Conservation (phyloP, 2,329 filamentous ascomycete species). For the Boeremia exigua region DNA sequence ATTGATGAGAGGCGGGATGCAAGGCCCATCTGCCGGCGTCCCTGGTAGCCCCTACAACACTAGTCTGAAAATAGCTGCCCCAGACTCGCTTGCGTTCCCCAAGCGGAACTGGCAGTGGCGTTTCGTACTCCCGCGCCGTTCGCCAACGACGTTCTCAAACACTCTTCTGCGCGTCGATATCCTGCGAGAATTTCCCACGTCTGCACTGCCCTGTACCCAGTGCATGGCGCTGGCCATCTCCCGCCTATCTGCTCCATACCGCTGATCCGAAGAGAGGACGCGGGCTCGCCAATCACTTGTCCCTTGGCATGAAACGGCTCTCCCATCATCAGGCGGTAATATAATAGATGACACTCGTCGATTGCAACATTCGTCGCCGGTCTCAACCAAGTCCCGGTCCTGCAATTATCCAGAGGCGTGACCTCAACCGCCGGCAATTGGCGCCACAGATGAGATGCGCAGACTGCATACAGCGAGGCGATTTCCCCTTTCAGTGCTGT, state of each 20-base stretch:
- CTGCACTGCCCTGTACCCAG: slow-evolving; percentile 13
- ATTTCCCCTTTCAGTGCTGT: slow-evolving; percentile 1
- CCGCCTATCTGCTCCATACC: slow-evolving; percentile 25
- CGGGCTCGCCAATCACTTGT: slow-evolving; percentile 25
- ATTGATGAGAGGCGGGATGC: slow-evolving; percentile 45
- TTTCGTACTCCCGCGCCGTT: slow-evolving; percentile 17
- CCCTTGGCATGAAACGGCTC: slow-evolving; percentile 32
- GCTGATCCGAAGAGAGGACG: slow-evolving; percentile 26
- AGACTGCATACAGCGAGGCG: slow-evolving; percentile 3
- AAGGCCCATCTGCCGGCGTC: slow-evolving; percentile 35
- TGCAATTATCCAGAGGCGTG: slow-evolving; percentile 30
- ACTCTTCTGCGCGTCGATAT: slow-evolving; percentile 28
- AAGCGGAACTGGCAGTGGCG: slow-evolving; percentile 19
- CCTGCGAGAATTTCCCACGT: slow-evolving; percentile 27
- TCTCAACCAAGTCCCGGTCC: slow-evolving; percentile 20
- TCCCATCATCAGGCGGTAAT: slow-evolving; percentile 33
- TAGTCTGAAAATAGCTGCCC: slow-evolving; percentile 22
- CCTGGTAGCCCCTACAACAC: slow-evolving; percentile 15
- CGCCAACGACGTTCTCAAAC: slow-evolving; percentile 23
- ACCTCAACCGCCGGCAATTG: slow-evolving; percentile 39
- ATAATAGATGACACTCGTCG: slow-evolving; percentile 36
- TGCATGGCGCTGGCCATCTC: slow-evolving; percentile 7
- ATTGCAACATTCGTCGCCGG: slow-evolving; percentile 15
- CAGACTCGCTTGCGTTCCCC: slow-evolving; percentile 33
- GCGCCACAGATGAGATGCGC: slow-evolving; percentile 14